Base-by-base conservation (phyloP, 139 green algal genomes). In the Axilococcus clingmanii region DNA sequence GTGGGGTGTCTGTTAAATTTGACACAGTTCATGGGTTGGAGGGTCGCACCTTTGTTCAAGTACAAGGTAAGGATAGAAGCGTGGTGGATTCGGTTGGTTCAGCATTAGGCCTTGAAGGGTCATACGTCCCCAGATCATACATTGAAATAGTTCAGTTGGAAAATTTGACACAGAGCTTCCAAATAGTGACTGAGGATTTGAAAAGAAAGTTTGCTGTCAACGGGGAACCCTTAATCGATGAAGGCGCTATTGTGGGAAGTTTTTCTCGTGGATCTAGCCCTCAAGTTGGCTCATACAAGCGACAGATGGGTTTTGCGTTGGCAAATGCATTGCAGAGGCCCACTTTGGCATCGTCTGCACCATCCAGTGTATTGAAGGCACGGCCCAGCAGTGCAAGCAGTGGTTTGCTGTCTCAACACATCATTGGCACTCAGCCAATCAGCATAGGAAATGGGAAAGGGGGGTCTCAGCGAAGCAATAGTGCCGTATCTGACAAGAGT, bases 131-230 rank as follows among this genome's bases (percentile, higher is more conserved):
- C 0, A 65, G 74, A 22, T 84, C 71, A 4, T 97, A 96, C 68
- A 97, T 97, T 40, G 90, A 97, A 71, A 81, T 96, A 65, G 68
- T 92, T 4, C 81, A 91, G 40, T 65, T 88, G 29, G 76, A 74
- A 40, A 70, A 83, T 64, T 59, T 84, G 19, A 81, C 77, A 14
- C 44, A 69, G 14, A 62, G 75, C 9, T 92, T 92, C 43, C 69
- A 78, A 40, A 72, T 53, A 2, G 75, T 88, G n/a, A 85, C 77
- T 3, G 80, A 87, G 7, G 79, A 87, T 53, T 55, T 84, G 40
- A 68, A 66, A 49, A 52, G 48, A 4, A 66, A 71, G 5, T 89
- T 89, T 67, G 64, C 61, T 20, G 66, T 84, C 7, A 68, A 72
- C 35, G 72, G 76, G 17, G 69, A 82, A 59, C 57, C 63, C 6